phyloP scores from a whole-genome alignment of 2,329 filamentous ascomycete species.

The Stagonosporopsis cucurbitacearum region DNA sequence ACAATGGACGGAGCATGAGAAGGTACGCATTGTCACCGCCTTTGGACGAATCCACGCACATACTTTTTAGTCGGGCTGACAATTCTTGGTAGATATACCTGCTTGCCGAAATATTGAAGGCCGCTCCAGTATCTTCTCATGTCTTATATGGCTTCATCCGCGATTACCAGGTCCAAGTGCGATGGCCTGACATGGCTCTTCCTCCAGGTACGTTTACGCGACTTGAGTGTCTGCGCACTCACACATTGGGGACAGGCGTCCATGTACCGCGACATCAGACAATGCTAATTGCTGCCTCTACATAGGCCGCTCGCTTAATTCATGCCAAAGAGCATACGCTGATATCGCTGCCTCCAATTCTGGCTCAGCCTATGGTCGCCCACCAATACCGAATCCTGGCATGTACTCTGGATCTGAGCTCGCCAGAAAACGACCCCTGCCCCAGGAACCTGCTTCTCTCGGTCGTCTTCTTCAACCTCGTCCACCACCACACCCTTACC shows the following conservation, averaged over 20 bases:
- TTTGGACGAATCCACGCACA: slow-evolving; percentile 14
- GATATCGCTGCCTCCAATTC: slow-evolving; percentile 37
- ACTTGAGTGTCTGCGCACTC: not conserved
- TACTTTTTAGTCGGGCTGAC: not conserved
- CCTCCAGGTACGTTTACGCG: slow-evolving; percentile 54
- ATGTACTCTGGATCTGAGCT: slow-evolving; percentile 43
- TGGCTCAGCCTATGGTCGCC: slow-evolving; percentile 38
- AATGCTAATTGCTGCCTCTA: slow-evolving; percentile 19
- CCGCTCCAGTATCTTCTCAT: slow-evolving; percentile 52
- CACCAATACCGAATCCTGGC: slow-evolving; percentile 39
- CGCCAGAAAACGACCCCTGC: slow-evolving; percentile 46
- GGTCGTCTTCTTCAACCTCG: slow-evolving; percentile 56
- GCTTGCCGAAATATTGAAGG: slow-evolving; percentile 61
- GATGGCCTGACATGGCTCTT: slow-evolving; percentile 58
- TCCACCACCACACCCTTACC: slow-evolving; percentile 49
- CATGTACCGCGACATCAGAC: not conserved
- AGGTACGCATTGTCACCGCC: slow-evolving; percentile 43
- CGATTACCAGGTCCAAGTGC: slow-evolving; percentile 52
- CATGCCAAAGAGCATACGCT: slow-evolving; percentile 45
- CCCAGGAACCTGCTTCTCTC: slow-evolving; percentile 43
- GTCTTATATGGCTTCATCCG: slow-evolving; percentile 54
- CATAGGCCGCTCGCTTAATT: slow-evolving; percentile 47
- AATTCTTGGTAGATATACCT: slow-evolving; percentile 46
- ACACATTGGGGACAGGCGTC: not conserved
- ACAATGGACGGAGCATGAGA: slow-evolving; percentile 56